Base-by-base conservation (phyloP, 176 grass and related monocot species). In the Echinochloa phyllopogon region DNA sequence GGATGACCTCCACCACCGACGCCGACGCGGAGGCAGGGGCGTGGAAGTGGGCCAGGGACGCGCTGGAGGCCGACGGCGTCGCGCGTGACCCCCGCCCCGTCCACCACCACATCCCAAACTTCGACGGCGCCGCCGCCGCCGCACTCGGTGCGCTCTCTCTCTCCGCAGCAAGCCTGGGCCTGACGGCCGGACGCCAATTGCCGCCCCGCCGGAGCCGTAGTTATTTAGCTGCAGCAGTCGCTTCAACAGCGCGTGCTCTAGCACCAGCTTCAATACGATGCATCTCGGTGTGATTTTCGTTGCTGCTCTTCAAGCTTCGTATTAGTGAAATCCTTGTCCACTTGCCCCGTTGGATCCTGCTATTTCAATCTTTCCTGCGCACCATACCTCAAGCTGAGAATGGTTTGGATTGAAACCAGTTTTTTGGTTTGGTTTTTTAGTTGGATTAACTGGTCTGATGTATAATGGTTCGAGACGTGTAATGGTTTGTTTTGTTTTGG, bases 101-200 rank as follows among this genome's bases (percentile, higher is more conserved):
- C 64, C 95, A 97, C 86, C 95, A 97, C 86, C 95, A 86, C 63
- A 97, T 97, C 81, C 92, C 95, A 82, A 97, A 94, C 72, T 97
- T 97, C 72, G 86, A 81, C 38, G 88, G 95, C 56, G 90, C 92
- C 10, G 90, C 81, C 13, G 57, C 72, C 4, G 95, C 92, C 11
- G 90, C 90, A 93, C 6, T 66, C 74, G 74, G 90, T 97, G 25
- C 60, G 25, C 12, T 24, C 63, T 18, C 25, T 12, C n/a, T 62
- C 8, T 4, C 59, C 14, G 24, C 29, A 29, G 59, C 59, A 62
- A 29, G 29, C 29, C 29, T 33, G 29, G n/a, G 55, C 7, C 55
- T 21, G 50, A 52, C 11, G 15, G n/a, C 56, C 20, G 4, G 58
- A 61, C 10, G 10, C 23, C 59, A 3, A 23, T 10, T 27, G 59